Evolutionary conservation across 2,329 filamentous ascomycete species (phyloP).

Genomic region (Elsinoe perseae): DNA sequence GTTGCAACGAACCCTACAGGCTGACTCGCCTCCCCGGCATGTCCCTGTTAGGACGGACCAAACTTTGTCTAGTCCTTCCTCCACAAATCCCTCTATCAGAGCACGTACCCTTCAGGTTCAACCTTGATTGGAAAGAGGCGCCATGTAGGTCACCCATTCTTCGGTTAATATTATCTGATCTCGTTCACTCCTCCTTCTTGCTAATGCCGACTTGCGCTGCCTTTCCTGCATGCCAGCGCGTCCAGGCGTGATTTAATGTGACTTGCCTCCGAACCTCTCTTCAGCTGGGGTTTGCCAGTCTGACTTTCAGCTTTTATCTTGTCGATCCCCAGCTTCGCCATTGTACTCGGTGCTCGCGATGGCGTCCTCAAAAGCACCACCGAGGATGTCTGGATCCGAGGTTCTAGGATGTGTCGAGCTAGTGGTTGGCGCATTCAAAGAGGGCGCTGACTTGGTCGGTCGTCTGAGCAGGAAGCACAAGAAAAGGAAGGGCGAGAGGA

Average conservation of each 20-base stretch:
- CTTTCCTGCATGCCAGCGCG: slow-evolving; percentile 9
- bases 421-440: slow-evolving; percentile 37
- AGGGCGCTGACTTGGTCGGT: slow-evolving; percentile 33
- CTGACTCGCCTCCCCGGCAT: slow-evolving; percentile 4
- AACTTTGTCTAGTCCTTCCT: slow-evolving; percentile 6
- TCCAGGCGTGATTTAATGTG: slow-evolving; percentile 14
- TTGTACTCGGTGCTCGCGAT: background rate
- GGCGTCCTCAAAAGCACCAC: background rate
- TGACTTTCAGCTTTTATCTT: background rate
- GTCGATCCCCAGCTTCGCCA: background rate
- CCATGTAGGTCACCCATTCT: slow-evolving; percentile 7
- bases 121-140: slow-evolving; percentile 6
- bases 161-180: slow-evolving; percentile 14
- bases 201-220: background rate
- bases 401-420: slow-evolving; percentile 37
- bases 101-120: slow-evolving; percentile 2
- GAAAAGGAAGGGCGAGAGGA: slow-evolving; percentile 22
- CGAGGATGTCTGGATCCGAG: slow-evolving; percentile 26
- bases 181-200: background rate
- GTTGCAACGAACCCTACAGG: slow-evolving; percentile 1
- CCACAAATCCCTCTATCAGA: slow-evolving; percentile 13
- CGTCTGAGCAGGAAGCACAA: slow-evolving; percentile 24
- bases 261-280: slow-evolving; percentile 3
- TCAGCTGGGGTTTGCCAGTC: slow-evolving; percentile 11
- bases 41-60: slow-evolving; percentile 8